Conservation (phyloP, 2,329 filamentous ascomycete species). For the Botrytis elliptica region DNA sequence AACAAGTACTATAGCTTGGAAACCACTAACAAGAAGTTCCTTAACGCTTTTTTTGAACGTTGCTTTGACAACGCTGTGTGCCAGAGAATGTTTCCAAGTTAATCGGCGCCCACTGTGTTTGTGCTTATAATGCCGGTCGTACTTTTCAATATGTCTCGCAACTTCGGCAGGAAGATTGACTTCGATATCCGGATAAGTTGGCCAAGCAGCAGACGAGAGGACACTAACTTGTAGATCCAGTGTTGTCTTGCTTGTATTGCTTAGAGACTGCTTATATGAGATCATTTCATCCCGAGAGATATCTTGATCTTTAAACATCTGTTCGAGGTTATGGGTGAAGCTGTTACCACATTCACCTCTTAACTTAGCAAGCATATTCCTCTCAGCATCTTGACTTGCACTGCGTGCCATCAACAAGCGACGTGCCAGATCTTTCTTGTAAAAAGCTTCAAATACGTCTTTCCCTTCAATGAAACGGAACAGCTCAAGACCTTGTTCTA, state of each 20-base stretch:
- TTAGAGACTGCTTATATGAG: slow-evolving; percentile 69
- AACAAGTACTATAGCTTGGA: slow-evolving; percentile 86
- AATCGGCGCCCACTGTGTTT: slow-evolving; percentile 88
- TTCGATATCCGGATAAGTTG: slow-evolving; percentile 73
- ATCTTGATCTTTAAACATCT: slow-evolving; percentile 99
- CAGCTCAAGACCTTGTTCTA: slow-evolving; percentile 89
- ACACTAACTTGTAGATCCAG: slow-evolving; percentile 84
- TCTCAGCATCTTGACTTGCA: slow-evolving; percentile 90
- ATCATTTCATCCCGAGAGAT: slow-evolving; percentile 88
- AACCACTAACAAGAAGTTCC: slow-evolving; percentile 86
- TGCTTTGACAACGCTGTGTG: slow-evolving; percentile 83
- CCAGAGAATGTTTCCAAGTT: slow-evolving; percentile 90
- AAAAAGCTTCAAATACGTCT: slow-evolving; percentile 97
- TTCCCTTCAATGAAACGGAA: slow-evolving; percentile 98
- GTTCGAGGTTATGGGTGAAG: slow-evolving; percentile 96
- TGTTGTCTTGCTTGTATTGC: slow-evolving; percentile 52
- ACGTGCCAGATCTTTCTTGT: slow-evolving; percentile 94
- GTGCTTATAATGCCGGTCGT: slow-evolving; percentile 80
- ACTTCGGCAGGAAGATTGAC: slow-evolving; percentile 76
- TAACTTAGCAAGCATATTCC: slow-evolving; percentile 89
- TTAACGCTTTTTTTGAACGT: slow-evolving; percentile 77
- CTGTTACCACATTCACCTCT: slow-evolving; percentile 90
- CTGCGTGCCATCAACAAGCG: slow-evolving; percentile 88
- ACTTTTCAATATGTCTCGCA: slow-evolving; percentile 72
- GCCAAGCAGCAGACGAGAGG: slow-evolving; percentile 90